Base-by-base conservation (phyloP, 1,284 basidiomycete genomes). In the Malassezia nana region DNA sequence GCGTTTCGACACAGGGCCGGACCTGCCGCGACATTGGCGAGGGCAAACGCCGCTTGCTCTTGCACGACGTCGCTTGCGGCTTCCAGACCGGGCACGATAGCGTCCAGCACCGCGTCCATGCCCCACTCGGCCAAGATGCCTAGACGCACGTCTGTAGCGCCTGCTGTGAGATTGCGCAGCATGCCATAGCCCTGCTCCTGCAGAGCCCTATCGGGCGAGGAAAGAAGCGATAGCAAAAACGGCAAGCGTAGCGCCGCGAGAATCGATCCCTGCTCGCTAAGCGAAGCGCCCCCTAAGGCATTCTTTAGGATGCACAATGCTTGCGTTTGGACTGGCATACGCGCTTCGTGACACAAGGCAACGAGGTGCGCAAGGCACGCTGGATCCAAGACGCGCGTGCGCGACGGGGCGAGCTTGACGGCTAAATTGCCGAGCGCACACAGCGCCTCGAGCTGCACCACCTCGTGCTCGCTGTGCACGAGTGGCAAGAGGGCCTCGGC, bases 271-370 rank as follows among this genome's bases (percentile, higher is more conserved):
- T 68, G 67, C 30, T 62, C 42, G 6, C 55, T 31, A 13, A 52
- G 40, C 15, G 66, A 63, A 18, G 58, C 52, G 30, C 60, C 50
- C 24, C 60, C 67, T 12, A 71, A 51, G 7, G 69, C 46, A 33
- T 73, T 73, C 46, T 71, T 73, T 33, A 73, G 47, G 9, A 64
- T 69, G 66, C 70, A 73, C 4, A 73, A 43, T 1, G 69, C 65
- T 30, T 69, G 64, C 20, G 65, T 44, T 7, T 60, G 56, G 33
- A 64, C 44, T 13, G 24, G 13, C 13, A 32, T 35, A 7, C 22
- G 28, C 3, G 29, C 12, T 1, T 35, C 46, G 39, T 50, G 59
- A 8, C 57, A 56, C 3, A 69, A 50, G 29, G 53, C 25, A 2
- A 67, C 60, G 9, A 71, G 55, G 16, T 32, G 49, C 42, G 59